Percentiles rank a stretch among this genome's conserved stretches.
Conservation (phyloP, 495 filamentous ascomycete genomes). For the Penicillium dipodomyicola region DNA sequence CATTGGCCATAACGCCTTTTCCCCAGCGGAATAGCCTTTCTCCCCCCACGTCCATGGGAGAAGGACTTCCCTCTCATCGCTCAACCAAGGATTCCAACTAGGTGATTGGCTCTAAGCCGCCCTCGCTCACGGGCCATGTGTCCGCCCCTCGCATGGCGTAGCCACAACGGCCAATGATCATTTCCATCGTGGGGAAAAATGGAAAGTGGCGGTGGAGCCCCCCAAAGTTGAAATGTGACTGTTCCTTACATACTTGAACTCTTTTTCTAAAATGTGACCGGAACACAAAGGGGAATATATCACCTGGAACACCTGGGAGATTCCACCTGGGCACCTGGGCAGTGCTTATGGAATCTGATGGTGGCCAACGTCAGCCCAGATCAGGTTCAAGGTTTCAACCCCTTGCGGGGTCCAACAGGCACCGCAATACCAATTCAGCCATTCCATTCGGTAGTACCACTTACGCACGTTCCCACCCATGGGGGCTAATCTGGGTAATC, state of each 20-base stretch:
- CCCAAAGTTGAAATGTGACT: conserved; percentile 1
- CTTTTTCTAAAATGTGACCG: background rate
- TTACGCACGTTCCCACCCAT: conserved; percentile 1
- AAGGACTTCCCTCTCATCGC: conserved; percentile 6
- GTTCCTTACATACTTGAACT: conserved; percentile 4
- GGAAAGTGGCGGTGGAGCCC: conserved; percentile 16
- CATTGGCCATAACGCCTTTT: conserved; percentile 5
- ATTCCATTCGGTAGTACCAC: no score
- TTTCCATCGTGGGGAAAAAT: conserved; percentile 13
- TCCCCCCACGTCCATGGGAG: conserved; percentile 15
- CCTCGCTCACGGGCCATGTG: conserved; percentile 28
- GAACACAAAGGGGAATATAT: background rate
- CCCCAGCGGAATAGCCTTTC: conserved; percentile 3
- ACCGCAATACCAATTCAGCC: background rate
- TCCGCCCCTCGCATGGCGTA: conserved; percentile 30
- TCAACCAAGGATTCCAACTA: conserved; percentile 5
- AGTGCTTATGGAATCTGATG: no score
- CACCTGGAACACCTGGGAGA: background rate
- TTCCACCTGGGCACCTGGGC: no score
- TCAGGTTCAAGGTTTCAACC: background rate
- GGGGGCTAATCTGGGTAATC: background rate
- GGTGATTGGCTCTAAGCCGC: conserved; percentile 1
- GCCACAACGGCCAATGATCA: conserved; percentile 19
- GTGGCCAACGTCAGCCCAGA: background rate
- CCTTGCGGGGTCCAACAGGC: conserved; percentile 1